Evolutionary conservation across 108 stramenopile species (phyloP).

Genomic region (Skeletonema potamos): DNA sequence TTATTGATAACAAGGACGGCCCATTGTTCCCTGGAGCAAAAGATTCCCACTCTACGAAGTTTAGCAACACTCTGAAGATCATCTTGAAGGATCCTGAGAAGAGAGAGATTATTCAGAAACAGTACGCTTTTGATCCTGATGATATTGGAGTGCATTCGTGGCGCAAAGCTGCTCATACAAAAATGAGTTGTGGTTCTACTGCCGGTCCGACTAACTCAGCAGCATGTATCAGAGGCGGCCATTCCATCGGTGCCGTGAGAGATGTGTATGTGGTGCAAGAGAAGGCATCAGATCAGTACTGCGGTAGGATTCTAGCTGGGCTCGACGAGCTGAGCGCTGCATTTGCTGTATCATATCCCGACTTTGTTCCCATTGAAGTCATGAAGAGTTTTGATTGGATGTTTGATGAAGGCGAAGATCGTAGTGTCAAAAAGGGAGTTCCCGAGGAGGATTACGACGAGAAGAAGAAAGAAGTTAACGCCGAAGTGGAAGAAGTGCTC

Average conservation of each 20-base stretch:
- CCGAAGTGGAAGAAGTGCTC: background rate
- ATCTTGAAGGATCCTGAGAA: too few relatives aligned
- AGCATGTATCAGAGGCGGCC: constrained; percentile 11
- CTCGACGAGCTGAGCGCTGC: constrained; percentile 3
- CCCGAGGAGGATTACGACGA: background rate
- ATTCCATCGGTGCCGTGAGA: background rate
- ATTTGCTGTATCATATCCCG: constrained; percentile 16
- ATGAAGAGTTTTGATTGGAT: background rate
- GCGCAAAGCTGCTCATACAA: constrained; percentile 1
- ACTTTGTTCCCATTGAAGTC: constrained; percentile 8
- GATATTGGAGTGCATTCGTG: constrained; percentile 15
- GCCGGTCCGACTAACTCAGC: constrained; percentile 3
- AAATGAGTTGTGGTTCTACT: constrained; percentile 4
- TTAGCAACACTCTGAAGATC: too few relatives aligned
- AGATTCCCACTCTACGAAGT: too few relatives aligned
- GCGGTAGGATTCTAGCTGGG: constrained; percentile 8
- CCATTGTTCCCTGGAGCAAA: too few relatives aligned
- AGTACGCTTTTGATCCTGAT: background rate
- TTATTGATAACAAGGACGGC: too few relatives aligned
- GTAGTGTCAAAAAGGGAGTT: background rate
- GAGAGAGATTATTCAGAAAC: background rate
- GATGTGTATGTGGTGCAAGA: constrained; percentile 11
- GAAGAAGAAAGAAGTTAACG: background rate
- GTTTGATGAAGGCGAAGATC: too few relatives aligned
- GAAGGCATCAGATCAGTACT: constrained; percentile 7